Percentiles rank a stretch among this genome's conserved stretches.
Conservation (phyloP, 2,329 filamentous ascomycete species). For the Aspergillus tubingensis region DNA sequence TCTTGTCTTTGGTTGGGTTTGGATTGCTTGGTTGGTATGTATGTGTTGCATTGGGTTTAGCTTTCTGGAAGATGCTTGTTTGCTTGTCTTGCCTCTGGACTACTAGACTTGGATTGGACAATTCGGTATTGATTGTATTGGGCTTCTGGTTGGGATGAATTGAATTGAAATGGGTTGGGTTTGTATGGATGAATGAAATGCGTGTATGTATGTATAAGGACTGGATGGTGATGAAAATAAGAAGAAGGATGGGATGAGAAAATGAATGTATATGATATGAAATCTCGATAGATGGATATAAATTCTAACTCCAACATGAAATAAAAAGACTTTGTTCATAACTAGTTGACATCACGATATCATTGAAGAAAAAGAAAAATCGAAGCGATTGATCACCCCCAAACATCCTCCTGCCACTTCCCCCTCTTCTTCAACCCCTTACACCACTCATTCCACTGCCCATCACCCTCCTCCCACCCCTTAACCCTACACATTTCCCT, state of each 20-base stretch:
- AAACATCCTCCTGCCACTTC: constrained; percentile 59
- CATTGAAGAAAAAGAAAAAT: no score
- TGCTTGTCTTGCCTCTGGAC: neutral
- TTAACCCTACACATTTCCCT: constrained; percentile 38
- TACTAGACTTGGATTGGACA: no score
- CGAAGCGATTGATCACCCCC: constrained; percentile 26
- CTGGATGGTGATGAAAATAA: no score
- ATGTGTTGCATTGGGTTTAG: neutral
- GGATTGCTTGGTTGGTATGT: neutral
- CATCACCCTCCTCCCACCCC: constrained; percentile 37
- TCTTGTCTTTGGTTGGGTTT: neutral
- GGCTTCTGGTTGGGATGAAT: neutral
- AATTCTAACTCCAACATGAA: no score
- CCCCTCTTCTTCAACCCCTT: constrained; percentile 51
- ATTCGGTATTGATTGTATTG: neutral
- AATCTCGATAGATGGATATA: neutral
- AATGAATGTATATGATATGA: neutral
- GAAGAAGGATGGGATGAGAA: no score
- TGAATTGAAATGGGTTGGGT: neutral
- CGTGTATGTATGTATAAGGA: neutral
- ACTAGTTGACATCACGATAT: no score
- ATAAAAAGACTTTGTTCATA: neutral
- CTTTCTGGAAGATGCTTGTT: neutral
- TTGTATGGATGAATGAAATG: neutral
- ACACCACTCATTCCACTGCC: constrained; percentile 49